phyloP scores from a whole-genome alignment of 192 early-diverging fungal species.

The Podila epigama region DNA sequence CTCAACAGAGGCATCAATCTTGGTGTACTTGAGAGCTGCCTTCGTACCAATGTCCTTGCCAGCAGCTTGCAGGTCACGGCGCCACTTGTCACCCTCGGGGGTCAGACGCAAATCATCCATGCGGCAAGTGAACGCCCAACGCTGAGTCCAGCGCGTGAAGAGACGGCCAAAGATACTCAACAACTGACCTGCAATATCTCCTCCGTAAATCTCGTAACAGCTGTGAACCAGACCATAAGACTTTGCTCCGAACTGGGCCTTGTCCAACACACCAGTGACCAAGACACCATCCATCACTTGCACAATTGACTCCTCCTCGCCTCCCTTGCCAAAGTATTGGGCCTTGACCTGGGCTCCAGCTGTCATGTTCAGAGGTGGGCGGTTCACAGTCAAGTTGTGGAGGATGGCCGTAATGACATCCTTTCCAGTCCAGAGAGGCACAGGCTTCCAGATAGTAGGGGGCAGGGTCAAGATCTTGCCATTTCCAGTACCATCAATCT shows the following conservation, averaged over 20 bases:
- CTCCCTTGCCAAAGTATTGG: slow-evolving; percentile 84
- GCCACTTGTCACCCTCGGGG: slow-evolving; percentile 75
- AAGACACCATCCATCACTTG: slow-evolving; percentile 89
- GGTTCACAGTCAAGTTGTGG: slow-evolving; percentile 84
- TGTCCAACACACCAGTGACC: slow-evolving; percentile 93
- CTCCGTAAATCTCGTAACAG: slow-evolving; percentile 94
- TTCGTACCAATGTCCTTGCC: slow-evolving; percentile 70
- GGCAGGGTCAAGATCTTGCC: slow-evolving; percentile 85
- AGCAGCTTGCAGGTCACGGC: slow-evolving; percentile 75
- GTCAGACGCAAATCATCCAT: slow-evolving; percentile 98
- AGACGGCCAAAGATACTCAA: slow-evolving; percentile 90
- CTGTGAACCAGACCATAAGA: slow-evolving; percentile 94
- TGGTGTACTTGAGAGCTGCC: slow-evolving; percentile 79
- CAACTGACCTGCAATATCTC: slow-evolving; percentile 86
- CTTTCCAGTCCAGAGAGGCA: slow-evolving; percentile 96
- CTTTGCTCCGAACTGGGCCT: slow-evolving; percentile 95
- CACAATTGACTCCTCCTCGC: slow-evolving; percentile 85
- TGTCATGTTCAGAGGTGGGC: slow-evolving; percentile 82
- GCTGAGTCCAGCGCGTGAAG: slow-evolving; percentile 90
- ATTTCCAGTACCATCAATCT: slow-evolving; percentile 67
- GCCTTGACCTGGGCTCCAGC: slow-evolving; percentile 88
- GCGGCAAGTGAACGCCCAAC: slow-evolving; percentile 92
- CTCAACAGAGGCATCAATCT: slow-evolving; percentile 52
- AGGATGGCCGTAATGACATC: slow-evolving; percentile 95
- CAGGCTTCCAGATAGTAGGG: slow-evolving; percentile 86